Percentiles rank a stretch among this genome's conserved stretches.
These are phyloP conservation scores for Penicillium sclerotigenum DNA, from an alignment of 2,329 filamentous ascomycete species.

Conservation along the genomic window DNA sequence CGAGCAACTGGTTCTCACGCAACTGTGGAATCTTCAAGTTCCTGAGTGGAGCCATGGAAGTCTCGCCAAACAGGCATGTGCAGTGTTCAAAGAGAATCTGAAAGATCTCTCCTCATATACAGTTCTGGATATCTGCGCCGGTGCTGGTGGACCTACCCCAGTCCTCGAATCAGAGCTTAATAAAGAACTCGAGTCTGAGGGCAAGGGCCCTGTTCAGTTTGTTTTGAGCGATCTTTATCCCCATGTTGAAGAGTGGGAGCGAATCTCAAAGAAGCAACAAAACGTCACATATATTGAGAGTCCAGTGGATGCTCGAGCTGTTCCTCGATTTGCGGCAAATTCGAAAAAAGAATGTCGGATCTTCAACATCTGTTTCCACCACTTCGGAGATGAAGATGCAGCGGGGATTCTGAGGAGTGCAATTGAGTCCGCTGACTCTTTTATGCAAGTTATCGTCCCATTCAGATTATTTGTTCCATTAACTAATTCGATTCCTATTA, in stretches of 20 bases:
- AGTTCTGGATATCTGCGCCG: constrained; percentile 73
- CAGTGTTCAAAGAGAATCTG: constrained; percentile 37
- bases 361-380: constrained; percentile 73
- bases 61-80: constrained; percentile 12
- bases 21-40: constrained; percentile 23
- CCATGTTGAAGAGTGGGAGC: constrained; percentile 59
- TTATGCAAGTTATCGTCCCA: constrained; percentile 18
- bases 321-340: constrained; percentile 43
- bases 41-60: constrained; percentile 16
- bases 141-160: constrained; percentile 68
- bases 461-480: neutral
- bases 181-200: constrained; percentile 25
- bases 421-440: constrained; percentile 24
- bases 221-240: constrained; percentile 66
- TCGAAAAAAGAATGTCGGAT: constrained; percentile 60
- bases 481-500: neutral
- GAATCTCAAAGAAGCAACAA: constrained; percentile 51
- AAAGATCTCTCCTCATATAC: constrained; percentile 52
- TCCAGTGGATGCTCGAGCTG: constrained; percentile 58
- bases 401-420: constrained; percentile 57
- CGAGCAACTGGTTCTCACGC: constrained; percentile 23
- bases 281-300: constrained; percentile 59
- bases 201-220: constrained; percentile 49
- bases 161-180: constrained; percentile 62
- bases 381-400: constrained; percentile 66